These are phyloP conservation scores for Podospora pseudoanserina DNA, from an alignment of 495 filamentous ascomycete species.

Conservation along the genomic window DNA sequence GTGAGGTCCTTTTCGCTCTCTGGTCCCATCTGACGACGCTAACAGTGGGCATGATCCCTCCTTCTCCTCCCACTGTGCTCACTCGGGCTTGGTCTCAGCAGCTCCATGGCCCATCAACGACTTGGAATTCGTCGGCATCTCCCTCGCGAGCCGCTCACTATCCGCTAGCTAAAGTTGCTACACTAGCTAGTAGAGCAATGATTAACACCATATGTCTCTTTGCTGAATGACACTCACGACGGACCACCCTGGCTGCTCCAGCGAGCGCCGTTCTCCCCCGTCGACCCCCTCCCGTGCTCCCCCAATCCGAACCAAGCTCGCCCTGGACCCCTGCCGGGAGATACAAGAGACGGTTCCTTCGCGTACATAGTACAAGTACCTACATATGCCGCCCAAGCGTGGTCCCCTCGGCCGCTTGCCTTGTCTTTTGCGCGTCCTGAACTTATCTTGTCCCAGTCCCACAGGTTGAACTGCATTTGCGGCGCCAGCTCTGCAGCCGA, in stretches of 20 bases:
- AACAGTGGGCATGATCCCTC: conserved; percentile 14
- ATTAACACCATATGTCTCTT: background rate
- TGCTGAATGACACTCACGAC: background rate
- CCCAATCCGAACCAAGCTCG: conserved; percentile 14
- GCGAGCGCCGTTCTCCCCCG: conserved; percentile 20
- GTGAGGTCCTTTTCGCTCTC: conserved; percentile 10
- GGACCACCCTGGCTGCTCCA: conserved; percentile 7
- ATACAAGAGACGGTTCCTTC: conserved; percentile 20
- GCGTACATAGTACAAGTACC: conserved; percentile 23
- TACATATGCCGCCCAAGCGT: conserved; percentile 32
- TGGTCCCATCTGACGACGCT: conserved; percentile 17
- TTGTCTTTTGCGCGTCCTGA: conserved; percentile 27
- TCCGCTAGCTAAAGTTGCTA: background rate
- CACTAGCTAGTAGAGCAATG: background rate
- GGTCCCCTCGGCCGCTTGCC: conserved; percentile 28
- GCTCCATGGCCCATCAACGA: background rate
- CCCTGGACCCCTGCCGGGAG: conserved; percentile 29
- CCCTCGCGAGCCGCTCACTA: background rate
- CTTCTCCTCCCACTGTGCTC: conserved; percentile 3
- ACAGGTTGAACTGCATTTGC: conserved; percentile 31
- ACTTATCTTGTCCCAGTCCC: conserved; percentile 30
- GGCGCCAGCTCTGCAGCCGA: conserved; percentile 34
- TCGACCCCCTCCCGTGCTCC: conserved; percentile 15
- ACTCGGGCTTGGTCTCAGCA: background rate
- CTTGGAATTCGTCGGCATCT: background rate